Evolutionary conservation across 164 flowering plant species (phyloP), one percentile per base, ranked within the genome.

Genomic region (Paratinospora sagittata): DNA sequence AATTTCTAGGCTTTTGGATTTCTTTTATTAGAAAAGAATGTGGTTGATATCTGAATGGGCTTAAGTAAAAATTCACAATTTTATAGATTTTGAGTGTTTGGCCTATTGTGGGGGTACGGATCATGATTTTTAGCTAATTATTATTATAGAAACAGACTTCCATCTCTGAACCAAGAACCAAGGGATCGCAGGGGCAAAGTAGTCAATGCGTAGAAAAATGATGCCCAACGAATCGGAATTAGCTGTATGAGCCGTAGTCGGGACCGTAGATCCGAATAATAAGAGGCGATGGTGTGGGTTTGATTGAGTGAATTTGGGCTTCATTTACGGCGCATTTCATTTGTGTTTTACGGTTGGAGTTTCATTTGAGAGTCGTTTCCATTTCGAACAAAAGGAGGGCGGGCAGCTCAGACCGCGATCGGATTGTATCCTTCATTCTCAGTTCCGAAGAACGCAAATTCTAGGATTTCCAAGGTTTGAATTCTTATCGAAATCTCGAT

Each of bases 361-460:
- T 73, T 52, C 69, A 66, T 72, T 72, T 68, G 71, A 27, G 66
- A 8, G 37, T 66, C 10, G 10, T 67, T 57, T 61, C 27, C 26
- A 9, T 68, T 76, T 73, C 65, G 75, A 76, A 71, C 69, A 60
- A 39, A 37, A 70, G 63, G 61, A 43, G 41, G 68, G 77, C 77
- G 77, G 65, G 68, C 71, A 67, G 73, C 60, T 55, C n/a, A 55
- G 23, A 55, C 75, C 64, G 67, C 68, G 68, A 73, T 70, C 78
- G 65, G 60, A 72, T 30, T 30, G 70, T 13, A 49, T 37, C 52
- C 49, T 27, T 63, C 27, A 61, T 33, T 65, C 49, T 8, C 26
- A 63, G 3, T 71, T 67, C 19, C 43, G 14, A 33, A 17, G 21
- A 43, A 57, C 65, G 65, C 72, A 39, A 57, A 61, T 49, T 65